Evolutionary conservation across 768 basidiomycete species (phyloP), one percentile per base, ranked within the genome.

Genomic region (Omphalotus guepiniiformis): DNA sequence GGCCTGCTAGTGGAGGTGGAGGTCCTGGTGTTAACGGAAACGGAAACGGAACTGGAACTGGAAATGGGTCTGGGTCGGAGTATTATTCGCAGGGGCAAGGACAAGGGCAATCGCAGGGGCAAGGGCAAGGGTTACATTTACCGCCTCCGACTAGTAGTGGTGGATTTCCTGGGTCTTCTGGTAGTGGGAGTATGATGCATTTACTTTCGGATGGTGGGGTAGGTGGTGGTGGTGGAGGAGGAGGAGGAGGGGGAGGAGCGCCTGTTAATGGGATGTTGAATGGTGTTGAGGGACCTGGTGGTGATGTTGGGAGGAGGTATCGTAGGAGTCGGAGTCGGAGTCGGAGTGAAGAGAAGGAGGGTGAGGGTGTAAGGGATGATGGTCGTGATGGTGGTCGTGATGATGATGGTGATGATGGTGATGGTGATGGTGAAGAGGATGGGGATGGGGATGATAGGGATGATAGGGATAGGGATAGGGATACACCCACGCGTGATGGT

Each of bases 281-380:
- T 34, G 44, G 44, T 16, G 44, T 46, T 3, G 44, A 46, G 18
- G 44, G 44, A 12, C 44, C 34, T 12, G 44, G 44, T 36, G 38
- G 44, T 12, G 44, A 46, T 21, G 38, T 32, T 27, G 23, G 44
- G 3, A 36, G 27, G 13, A 23, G 15, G 21, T 7, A 26, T 19
- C 18, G 7, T 12, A 22, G 16, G 28, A 19, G 30, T 22, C 16
- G 18, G 18, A 22, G 15, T 21, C 19, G 22, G 44, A 46, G n/a
- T 25, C 44, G 6, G 29, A 9, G 28, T 27, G 29, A 30, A 42
- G 28, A 6, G 25, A 30, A 30, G 28, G 16, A 19, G 25, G 25
- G 11, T 9, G 11, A 9, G 19, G 19, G 19, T 8, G 18, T 15
- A 15, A 23, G 32, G 21, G 2, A 0, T 25, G 30, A 1, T 8